Evolutionary conservation across 768 basidiomycete genomes (phyloP).

Genomic region (Mycena kentingensis): DNA sequence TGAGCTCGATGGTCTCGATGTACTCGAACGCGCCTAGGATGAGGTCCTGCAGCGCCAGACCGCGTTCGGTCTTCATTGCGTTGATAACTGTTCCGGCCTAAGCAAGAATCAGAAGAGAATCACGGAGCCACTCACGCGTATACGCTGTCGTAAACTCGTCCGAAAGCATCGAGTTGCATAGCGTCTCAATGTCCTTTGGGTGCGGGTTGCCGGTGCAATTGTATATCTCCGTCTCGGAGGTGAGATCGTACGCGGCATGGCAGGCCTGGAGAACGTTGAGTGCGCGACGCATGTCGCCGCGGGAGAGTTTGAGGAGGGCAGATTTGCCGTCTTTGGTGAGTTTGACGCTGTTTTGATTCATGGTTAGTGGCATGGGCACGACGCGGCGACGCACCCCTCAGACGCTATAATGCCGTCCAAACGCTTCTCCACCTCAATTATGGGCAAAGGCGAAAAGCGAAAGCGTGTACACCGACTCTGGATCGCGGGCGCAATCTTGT

Average conservation of each 20-base stretch:
- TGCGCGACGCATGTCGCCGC: conserved; percentile 96
- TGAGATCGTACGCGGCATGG: conserved; percentile 91
- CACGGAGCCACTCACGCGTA: conserved; percentile 53
- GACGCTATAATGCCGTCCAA: conserved; percentile 75
- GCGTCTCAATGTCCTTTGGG: conserved; percentile 89
- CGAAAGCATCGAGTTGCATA: conserved; percentile 93
- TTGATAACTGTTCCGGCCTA: conserved; percentile 67
- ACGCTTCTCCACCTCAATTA: conserved; percentile 81
- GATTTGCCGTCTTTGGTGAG: conserved; percentile 83
- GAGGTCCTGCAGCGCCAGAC: conserved; percentile 92
- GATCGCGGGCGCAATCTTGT: conserved; percentile 97
- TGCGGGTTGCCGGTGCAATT: conserved; percentile 97
- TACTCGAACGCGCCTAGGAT: conserved; percentile 92
- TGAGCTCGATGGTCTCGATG: conserved; percentile 81
- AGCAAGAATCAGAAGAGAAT: neutral
- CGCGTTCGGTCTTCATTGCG: conserved; percentile 85
- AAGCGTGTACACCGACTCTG: conserved; percentile 98
- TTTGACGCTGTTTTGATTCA: conserved; percentile 65
- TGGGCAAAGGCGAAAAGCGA: conserved; percentile 91
- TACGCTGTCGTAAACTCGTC: conserved; percentile 95
- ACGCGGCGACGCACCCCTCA: conserved; percentile 64
- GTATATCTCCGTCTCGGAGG: conserved; percentile 90
- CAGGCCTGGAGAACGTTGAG: conserved; percentile 97
- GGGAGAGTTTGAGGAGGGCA: conserved; percentile 90
- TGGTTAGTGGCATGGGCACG: neutral